Conservation (phyloP, 495 filamentous ascomycete genomes). For the Pyrenula massariospora region DNA sequence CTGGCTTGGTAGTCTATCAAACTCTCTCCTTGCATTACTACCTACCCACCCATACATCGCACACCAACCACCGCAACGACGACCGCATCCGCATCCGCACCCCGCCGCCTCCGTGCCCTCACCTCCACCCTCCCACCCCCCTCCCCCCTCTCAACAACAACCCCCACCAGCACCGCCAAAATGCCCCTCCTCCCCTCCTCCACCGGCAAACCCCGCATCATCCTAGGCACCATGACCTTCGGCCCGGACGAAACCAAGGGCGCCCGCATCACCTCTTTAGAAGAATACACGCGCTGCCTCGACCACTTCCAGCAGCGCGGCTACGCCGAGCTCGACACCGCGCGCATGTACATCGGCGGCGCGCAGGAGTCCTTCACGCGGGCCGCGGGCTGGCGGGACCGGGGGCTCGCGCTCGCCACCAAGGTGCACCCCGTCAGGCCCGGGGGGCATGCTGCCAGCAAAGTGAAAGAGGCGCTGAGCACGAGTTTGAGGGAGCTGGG, state of each 20-base stretch:
- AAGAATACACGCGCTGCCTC: slow-evolving; percentile 52
- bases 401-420: slow-evolving; percentile 74
- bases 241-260: slow-evolving; percentile 39
- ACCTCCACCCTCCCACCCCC: slow-evolving; percentile 15
- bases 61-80: too few relatives aligned
- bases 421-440: slow-evolving; percentile 59
- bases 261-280: slow-evolving; percentile 57
- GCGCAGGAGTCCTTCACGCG: slow-evolving; percentile 75
- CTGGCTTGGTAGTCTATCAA: too few relatives aligned
- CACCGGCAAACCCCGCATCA: slow-evolving; percentile 36
- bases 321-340: slow-evolving; percentile 73
- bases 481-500: slow-evolving; percentile 59
- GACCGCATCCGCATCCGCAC: too few relatives aligned
- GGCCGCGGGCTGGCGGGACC: slow-evolving; percentile 66
- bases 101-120: not conserved
- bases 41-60: too few relatives aligned
- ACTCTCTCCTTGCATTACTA: too few relatives aligned
- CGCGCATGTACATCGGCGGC: slow-evolving; percentile 59
- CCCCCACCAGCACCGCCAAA: not conserved
- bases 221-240: slow-evolving; percentile 54
- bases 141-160: slow-evolving; percentile 2
- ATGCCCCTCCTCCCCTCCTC: slow-evolving; percentile 44
- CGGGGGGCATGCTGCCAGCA: slow-evolving; percentile 47
- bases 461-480: slow-evolving; percentile 49
- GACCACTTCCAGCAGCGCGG: slow-evolving; percentile 61